Evolutionary conservation across 176 grass and related monocot genomes (phyloP).

Genomic region (Raddia distichophylla): DNA sequence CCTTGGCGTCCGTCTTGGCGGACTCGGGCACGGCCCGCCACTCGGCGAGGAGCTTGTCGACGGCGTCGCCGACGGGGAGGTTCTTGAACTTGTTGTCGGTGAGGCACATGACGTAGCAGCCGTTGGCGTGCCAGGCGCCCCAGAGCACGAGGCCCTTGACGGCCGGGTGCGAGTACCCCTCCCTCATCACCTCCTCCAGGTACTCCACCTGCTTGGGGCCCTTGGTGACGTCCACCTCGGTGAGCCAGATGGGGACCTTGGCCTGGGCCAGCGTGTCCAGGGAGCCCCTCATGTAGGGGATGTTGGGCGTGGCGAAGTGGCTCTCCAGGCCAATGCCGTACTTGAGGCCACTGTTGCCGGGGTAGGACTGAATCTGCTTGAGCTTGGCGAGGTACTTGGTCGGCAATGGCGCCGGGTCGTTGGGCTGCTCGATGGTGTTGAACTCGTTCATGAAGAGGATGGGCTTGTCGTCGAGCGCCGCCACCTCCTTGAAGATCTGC

Average conservation of each 20-base stretch:
- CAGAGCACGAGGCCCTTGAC: constrained; percentile 75
- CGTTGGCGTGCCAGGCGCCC: constrained; percentile 60
- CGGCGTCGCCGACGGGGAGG: constrained; percentile 49
- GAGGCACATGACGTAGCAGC: constrained; percentile 76
- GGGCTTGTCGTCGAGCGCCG: constrained; percentile 43
- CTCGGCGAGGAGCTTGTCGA: constrained; percentile 64
- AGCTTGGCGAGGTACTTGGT: constrained; percentile 69
- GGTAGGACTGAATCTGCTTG: constrained; percentile 45
- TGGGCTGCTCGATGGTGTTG: constrained; percentile 63
- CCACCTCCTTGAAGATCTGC: constrained; percentile 50
- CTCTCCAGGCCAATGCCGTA: constrained; percentile 71
- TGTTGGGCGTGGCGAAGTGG: constrained; percentile 66
- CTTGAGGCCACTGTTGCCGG: constrained; percentile 30
- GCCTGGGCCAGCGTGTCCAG: constrained; percentile 63
- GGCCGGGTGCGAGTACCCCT: constrained; percentile 59
- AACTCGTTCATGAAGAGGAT: constrained; percentile 81
- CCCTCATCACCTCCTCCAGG: constrained; percentile 73
- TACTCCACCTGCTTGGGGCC: constrained; percentile 45
- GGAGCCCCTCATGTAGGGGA: constrained; percentile 69
- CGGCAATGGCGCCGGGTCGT: constrained; percentile 44
- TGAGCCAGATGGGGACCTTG: constrained; percentile 81
- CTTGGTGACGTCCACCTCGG: constrained; percentile 68
- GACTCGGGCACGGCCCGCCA: constrained; percentile 39
- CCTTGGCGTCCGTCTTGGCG: constrained; percentile 49
- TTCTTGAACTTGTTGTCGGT: constrained; percentile 74